Conservation (phyloP, 2,329 filamentous ascomycete species). For the Monilinia aucupariae region DNA sequence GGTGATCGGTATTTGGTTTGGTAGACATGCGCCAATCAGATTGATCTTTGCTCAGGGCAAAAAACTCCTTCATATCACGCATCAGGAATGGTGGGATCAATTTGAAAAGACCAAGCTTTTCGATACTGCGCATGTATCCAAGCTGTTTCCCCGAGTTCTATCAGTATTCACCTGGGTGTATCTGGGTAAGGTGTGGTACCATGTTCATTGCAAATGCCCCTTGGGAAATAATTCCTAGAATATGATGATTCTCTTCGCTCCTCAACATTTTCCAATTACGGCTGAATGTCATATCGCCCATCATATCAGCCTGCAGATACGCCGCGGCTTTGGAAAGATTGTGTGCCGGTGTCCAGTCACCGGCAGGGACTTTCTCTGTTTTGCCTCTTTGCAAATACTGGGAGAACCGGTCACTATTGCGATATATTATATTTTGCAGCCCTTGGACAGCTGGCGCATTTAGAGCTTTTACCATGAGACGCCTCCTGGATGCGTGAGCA, state of each 20-base stretch:
- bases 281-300: conserved; percentile 5
- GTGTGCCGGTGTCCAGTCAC: neutral
- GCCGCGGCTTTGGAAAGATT: neutral
- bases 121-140: neutral
- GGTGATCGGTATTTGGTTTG: neutral
- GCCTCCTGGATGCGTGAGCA: neutral
- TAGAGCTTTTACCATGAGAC: neutral
- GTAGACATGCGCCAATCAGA: neutral
- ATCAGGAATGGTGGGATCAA: neutral
- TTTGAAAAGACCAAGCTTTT: neutral
- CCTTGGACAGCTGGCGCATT: neutral
- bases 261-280: neutral
- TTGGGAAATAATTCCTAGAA: neutral
- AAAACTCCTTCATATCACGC: neutral
- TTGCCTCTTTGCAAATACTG: neutral
- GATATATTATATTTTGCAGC: neutral
- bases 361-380: neutral
- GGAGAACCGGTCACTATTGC: neutral
- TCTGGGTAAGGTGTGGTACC: neutral
- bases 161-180: neutral
- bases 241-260: neutral
- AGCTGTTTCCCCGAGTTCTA: neutral
- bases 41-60: neutral
- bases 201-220: neutral
- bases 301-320: neutral